Base-by-base conservation (phyloP, 352 stramenopile genomes). In the Pythium pyrilobum region DNA sequence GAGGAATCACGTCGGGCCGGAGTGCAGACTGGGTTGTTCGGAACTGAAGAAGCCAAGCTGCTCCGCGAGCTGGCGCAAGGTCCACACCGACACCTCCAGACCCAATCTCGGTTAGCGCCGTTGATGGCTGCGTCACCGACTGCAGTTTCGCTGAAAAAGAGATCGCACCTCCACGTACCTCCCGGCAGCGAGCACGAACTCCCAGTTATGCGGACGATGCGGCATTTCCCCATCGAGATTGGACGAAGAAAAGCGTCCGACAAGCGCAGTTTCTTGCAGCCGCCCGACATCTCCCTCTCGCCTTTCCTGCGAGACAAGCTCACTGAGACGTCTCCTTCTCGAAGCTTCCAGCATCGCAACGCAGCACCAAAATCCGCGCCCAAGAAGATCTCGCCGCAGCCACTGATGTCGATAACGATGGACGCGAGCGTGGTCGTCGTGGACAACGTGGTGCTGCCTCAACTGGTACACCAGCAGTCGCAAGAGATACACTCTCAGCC, bases 21-120 rank as follows among this genome's bases (percentile, higher is more conserved):
- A 13, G 53, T 77, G 3, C 65, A 74, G 16, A 56, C 66, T 23
- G 67, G 66, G 0, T n/a, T 85, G 0, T 82, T 79, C 68, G 67
- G 71, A 6, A 62, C 64, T 3, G 60, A 73, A 27, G 72, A 82
- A 42, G 59, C 71, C 20, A 64, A 63, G 10, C 53, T 76, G 25
- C 62, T 84, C 10, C 62, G 53, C 2, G 51, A 43, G 2, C 52
- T 84, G 7, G 56, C 63, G 0, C 69, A 67, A 6, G 72, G 64
- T 15, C 53, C 32, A 16, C 32, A 28, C 16, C 34, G 27, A 5
- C 46, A 23, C 1, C 21, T 18, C 9, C 44, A 52, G 20, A 15
- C 28, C 31, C 28, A 52, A 27, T 38, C 44, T 7, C 44, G 32
- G 6, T 23, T 54, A 1, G 47, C 47, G 15, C 42, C 37, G 3